Evolutionary conservation across 805 yeast genomes (phyloP), one percentile per base, ranked within the genome.

Genomic region (Pichia scutulata): DNA sequence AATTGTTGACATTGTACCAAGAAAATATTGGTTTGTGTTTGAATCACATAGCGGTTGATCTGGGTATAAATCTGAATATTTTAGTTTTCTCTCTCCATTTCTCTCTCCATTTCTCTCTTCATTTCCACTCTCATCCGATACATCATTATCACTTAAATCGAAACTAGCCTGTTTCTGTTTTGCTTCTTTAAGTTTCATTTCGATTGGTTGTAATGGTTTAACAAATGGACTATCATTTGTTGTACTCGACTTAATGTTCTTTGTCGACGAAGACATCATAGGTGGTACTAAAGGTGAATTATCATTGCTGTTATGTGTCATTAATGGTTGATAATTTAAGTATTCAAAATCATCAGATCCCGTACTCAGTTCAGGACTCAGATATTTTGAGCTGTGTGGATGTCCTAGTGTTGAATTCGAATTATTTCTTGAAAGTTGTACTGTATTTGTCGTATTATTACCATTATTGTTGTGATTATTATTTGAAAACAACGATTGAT

Each of bases 11-110:
- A 60, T 69, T 1, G 77, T 72, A 1, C 89, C 89, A 39, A 86
- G 67, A 59, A 77, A 77, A 60, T 81, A 84, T 62, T 85, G 93
- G 61, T 85, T 84, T 26, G 82, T 82, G 3, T 71, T 60, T 25
- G 75, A 69, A 57, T 82, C 86, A 54, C 79, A 79, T 52, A 72
- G 71, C 10, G 82, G 78, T 7, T 50, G 42, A 21, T 44, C 30
- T 9, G 48, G 48, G 28, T 49, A 49, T 14, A 49, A 37, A 24
- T 49, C 46, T 12, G 46, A 18, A 18, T 49, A 49, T 28, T 49
- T 16, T 16, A 44, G 16, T 16, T 44, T 42, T 21, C 13, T 12
- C 22, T 49, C 21, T 6, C 39, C 26, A 19, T 28, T 18, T 4
- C 13, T 12, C 22, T 49, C 21, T 6, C 39, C 26, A 19, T 28